These are phyloP conservation scores for Cinnamomum micranthum DNA, from an alignment of 164 flowering plant genomes.

Conservation along the genomic window DNA sequence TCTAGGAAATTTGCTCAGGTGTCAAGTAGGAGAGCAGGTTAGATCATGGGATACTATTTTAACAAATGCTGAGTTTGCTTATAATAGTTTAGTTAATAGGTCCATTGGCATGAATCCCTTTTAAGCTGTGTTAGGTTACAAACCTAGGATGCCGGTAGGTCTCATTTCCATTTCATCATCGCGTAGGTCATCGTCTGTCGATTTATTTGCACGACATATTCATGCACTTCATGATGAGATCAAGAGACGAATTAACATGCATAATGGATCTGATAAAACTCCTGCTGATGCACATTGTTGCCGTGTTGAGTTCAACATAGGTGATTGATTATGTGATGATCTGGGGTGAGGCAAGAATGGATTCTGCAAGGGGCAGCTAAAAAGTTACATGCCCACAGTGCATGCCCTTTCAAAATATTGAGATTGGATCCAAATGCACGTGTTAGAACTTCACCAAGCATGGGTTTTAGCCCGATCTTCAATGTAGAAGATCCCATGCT, in stretches of 20 bases:
- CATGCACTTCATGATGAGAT: no score
- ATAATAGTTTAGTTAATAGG: background rate
- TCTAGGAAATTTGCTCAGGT: constrained; percentile 1
- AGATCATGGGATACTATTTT: background rate
- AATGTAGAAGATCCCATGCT: background rate
- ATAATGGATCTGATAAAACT: background rate
- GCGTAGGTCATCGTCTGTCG: no score
- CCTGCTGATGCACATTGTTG: no score
- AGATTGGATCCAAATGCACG: background rate
- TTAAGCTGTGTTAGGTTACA: background rate
- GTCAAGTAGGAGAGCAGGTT: background rate
- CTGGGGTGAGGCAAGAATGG: background rate
- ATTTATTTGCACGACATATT: no score
- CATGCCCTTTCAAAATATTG: background rate
- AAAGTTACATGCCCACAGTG: background rate
- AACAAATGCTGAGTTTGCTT: background rate
- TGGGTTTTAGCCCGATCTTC: background rate
- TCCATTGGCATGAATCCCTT: background rate
- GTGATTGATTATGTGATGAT: background rate
- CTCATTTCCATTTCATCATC: no score
- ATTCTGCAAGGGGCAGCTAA: background rate
- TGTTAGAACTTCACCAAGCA: background rate
- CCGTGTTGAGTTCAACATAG: background rate
- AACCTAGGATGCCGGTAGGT: no score
- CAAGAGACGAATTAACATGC: no score